Conservation (phyloP, 768 basidiomycete species). For the Chalciporus pseudorubinellus region DNA sequence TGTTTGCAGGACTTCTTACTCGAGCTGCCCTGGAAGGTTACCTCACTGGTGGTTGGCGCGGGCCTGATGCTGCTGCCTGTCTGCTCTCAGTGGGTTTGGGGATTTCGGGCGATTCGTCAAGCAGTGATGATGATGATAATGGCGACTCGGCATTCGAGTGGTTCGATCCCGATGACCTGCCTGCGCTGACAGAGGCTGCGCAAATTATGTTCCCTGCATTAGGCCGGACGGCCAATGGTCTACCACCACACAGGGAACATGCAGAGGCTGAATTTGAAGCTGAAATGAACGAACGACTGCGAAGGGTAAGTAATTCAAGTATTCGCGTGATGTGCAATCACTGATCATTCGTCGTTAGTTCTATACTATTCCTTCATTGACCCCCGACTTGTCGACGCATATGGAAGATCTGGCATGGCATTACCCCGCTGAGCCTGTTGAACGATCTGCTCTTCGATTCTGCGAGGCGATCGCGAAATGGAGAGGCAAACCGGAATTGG, state of each 20-base stretch:
- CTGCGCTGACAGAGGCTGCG: slow-evolving; percentile 61
- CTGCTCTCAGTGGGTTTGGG: slow-evolving; percentile 72
- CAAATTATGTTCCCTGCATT: slow-evolving; percentile 67
- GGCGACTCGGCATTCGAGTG: slow-evolving; percentile 44
- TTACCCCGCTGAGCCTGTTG: slow-evolving; percentile 79
- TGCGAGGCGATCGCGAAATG: slow-evolving; percentile 80
- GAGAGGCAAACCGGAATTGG: slow-evolving; percentile 83
- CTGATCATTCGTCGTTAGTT: slow-evolving; percentile 49
- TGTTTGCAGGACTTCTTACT: slow-evolving; percentile 73
- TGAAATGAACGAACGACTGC: slow-evolving; percentile 72
- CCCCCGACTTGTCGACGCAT: slow-evolving; percentile 74
- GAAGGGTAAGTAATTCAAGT: slow-evolving; percentile 49
- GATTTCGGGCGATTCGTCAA: slow-evolving; percentile 28
- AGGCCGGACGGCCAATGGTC: slow-evolving; percentile 26
- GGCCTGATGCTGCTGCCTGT: slow-evolving; percentile 65
- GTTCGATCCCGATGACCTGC: slow-evolving; percentile 77
- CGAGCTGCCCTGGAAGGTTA: slow-evolving; percentile 87
- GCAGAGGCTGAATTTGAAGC: slow-evolving; percentile 70
- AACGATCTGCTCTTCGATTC: slow-evolving; percentile 73
- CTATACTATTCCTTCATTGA: slow-evolving; percentile 67
- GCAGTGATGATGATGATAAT: slow-evolving; percentile 35
- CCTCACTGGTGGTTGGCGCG: slow-evolving; percentile 77
- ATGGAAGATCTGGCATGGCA: slow-evolving; percentile 71
- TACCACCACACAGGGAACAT: slow-evolving; percentile 36
- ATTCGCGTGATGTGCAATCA: not conserved